Evolutionary conservation across 306 rosid species (phyloP).

Genomic region (Rosa multiflora): DNA sequence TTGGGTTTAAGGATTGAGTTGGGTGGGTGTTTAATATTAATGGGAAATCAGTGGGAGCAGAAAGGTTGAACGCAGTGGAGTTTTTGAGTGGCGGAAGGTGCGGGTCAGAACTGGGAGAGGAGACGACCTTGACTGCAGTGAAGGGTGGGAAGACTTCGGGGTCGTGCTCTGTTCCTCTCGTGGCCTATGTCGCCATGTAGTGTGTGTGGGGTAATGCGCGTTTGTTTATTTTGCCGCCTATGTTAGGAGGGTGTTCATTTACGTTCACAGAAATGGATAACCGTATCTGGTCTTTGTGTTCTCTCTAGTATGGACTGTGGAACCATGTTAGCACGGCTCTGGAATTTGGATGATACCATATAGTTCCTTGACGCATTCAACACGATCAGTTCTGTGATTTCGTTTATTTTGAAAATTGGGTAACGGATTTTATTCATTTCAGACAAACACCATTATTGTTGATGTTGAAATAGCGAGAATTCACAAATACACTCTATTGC

Average conservation of each 20-base stretch:
- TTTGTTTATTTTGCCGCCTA: not conserved
- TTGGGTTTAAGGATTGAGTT: not conserved
- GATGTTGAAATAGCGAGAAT: not conserved
- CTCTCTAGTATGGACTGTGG: not conserved
- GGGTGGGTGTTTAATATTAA: not conserved
- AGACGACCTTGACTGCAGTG: not conserved
- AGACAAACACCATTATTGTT: no score
- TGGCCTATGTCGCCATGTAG: not conserved
- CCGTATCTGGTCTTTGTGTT: not conserved
- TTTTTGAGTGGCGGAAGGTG: not conserved
- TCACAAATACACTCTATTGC: no score
- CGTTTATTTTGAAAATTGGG: no score
- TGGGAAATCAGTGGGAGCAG: not conserved
- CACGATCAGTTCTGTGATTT: not conserved
- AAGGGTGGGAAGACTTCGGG: not conserved
- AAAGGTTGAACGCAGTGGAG: not conserved
- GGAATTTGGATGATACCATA: not conserved
- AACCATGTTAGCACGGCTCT: not conserved
- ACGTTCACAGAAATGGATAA: not conserved
- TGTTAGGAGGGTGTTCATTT: no score
- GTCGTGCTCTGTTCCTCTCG: not conserved
- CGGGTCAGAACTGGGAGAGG: not conserved
- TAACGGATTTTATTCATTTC: no score
- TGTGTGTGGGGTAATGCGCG: not conserved
- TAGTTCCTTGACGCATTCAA: no score